Conservation (phyloP, 495 filamentous ascomycete species). For the Amorphotheca resinae region DNA sequence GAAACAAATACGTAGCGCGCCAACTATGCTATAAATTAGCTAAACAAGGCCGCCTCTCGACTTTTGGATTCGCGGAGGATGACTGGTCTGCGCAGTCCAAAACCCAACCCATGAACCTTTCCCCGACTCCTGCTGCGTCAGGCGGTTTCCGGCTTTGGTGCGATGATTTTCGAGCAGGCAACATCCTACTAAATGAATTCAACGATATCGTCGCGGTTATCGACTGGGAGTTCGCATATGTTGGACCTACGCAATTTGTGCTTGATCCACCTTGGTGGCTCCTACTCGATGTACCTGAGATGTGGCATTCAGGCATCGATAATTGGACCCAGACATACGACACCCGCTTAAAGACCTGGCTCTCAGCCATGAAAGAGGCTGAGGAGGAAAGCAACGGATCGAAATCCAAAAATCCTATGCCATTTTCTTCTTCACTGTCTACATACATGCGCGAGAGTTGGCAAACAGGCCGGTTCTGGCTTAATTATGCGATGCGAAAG, state of each 20-base stretch:
- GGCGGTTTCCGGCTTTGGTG: constrained; percentile 14
- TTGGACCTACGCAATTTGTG: constrained; percentile 28
- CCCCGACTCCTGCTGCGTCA: neutral
- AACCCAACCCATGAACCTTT: neutral
- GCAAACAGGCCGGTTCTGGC: constrained; percentile 22
- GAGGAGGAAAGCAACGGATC: constrained; percentile 7
- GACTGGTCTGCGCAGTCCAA: constrained; percentile 22
- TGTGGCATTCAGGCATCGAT: constrained; percentile 24
- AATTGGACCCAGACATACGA: constrained; percentile 20
- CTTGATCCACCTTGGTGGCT: constrained; percentile 33
- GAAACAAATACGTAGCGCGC: constrained; percentile 26
- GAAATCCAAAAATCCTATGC: constrained; percentile 6
- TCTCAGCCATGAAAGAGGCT: constrained; percentile 20
- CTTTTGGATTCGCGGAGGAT: constrained; percentile 20
- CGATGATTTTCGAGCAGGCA: constrained; percentile 21
- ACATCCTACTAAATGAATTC: constrained; percentile 18
- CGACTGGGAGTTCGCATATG: constrained; percentile 33
- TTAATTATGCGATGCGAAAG: constrained; percentile 21
- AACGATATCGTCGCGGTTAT: constrained; percentile 14
- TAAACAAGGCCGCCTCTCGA: constrained; percentile 20
- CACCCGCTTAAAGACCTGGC: constrained; percentile 19
- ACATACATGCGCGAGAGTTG: constrained; percentile 23
- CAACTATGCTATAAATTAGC: constrained; percentile 25
- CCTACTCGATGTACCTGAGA: constrained; percentile 25
- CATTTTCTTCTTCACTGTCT: no score